Evolutionary conservation across 2,329 filamentous ascomycete species (phyloP).

Genomic region (Fusarium chaquense): DNA sequence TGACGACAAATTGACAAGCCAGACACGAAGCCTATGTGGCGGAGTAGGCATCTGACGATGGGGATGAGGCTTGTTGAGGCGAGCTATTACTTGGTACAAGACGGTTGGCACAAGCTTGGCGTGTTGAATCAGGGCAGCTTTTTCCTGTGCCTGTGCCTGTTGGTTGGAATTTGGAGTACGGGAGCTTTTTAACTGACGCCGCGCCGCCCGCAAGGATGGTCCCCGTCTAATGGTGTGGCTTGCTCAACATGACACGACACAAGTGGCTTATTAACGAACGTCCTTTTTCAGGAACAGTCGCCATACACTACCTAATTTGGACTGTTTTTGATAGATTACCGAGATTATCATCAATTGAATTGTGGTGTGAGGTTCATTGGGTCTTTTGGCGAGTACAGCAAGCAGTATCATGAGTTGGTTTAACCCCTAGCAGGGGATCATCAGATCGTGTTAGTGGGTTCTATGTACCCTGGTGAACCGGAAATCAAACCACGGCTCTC

Average conservation of each 20-base stretch:
- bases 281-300: conserved; percentile 17
- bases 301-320: conserved; percentile 6
- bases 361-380: conserved; percentile 26
- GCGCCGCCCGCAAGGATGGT: conserved; percentile 27
- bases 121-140: conserved; percentile 37
- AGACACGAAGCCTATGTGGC: conserved; percentile 48
- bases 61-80: conserved; percentile 48
- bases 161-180: conserved; percentile 10
- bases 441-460: conserved; percentile 5
- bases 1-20: conserved; percentile 43
- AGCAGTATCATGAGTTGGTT: conserved; percentile 29
- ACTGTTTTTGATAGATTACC: neutral
- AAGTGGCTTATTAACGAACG: conserved; percentile 24
- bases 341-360: conserved; percentile 1
- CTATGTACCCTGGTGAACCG: conserved; percentile 9
- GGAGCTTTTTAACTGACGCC: conserved; percentile 29
- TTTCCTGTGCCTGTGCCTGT: conserved; percentile 27
- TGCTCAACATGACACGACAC: conserved; percentile 20
- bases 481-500: neutral
- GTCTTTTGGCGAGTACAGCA: conserved; percentile 6
- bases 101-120: conserved; percentile 36
- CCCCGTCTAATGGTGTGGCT: conserved; percentile 39
- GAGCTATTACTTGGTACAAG: conserved; percentile 20
- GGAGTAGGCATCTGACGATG: conserved; percentile 48
- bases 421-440: conserved; percentile 33